Percentiles rank a stretch among this genome's conserved stretches.
Conservation (phyloP, 495 filamentous ascomycete species). For the Tuber borchii region DNA sequence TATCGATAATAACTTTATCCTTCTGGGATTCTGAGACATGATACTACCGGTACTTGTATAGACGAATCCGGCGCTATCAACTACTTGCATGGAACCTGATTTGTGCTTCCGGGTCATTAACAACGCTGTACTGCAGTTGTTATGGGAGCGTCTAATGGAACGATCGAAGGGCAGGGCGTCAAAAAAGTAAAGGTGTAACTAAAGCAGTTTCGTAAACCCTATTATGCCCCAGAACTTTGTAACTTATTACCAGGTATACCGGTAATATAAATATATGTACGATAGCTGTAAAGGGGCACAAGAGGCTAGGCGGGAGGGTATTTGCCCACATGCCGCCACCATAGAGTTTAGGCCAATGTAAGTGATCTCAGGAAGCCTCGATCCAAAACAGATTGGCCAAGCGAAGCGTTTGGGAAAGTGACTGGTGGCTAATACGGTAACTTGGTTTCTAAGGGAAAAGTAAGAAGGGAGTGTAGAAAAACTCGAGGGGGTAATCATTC, state of each 20-base stretch:
- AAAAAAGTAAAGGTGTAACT: constrained; percentile 1
- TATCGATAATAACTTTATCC: background rate
- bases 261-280: background rate
- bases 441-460: background rate
- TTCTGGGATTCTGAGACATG: constrained; percentile 1
- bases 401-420: background rate
- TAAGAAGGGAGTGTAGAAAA: background rate
- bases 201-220: background rate
- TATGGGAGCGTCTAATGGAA: background rate
- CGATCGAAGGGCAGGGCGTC: background rate
- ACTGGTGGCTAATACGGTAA: background rate
- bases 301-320: background rate
- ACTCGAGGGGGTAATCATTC: constrained; percentile 1
- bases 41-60: background rate
- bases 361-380: background rate
- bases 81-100: background rate
- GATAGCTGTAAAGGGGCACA: background rate
- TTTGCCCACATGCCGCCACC: background rate
- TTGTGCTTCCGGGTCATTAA: background rate
- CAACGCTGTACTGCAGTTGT: background rate
- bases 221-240: background rate
- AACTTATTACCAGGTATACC: background rate
- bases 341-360: background rate
- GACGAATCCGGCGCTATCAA: constrained; percentile 1
- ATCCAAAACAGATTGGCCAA: background rate